Evolutionary conservation across 169 alveolate species (phyloP).

Genomic region (Sarcocystis neurona): DNA sequence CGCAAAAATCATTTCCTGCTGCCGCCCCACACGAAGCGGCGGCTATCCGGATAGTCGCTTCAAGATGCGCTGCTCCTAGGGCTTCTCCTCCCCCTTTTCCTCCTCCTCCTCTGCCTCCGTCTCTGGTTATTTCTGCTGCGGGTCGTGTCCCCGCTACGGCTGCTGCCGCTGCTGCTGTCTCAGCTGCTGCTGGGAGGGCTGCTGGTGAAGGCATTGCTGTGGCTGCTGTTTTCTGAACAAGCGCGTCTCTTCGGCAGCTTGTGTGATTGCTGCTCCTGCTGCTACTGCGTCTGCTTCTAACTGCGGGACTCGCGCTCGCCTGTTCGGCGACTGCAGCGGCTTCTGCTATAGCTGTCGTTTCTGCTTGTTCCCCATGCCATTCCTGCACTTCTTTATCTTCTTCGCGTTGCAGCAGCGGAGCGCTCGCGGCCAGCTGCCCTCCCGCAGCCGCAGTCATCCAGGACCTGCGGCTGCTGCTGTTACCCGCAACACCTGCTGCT

Average conservation of each 20-base stretch:
- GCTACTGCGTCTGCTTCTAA: constrained; percentile 43
- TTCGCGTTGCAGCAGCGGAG: too few relatives aligned
- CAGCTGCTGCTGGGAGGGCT: constrained; percentile 16
- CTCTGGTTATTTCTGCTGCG: not conserved
- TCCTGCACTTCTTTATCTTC: too few relatives aligned
- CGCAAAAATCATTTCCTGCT: too few relatives aligned
- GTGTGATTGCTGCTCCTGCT: constrained; percentile 31
- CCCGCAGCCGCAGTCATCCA: constrained; percentile 9
- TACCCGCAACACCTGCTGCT: not conserved
- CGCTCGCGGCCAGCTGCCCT: too few relatives aligned
- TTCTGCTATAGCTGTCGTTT: too few relatives aligned
- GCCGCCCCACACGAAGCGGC: too few relatives aligned
- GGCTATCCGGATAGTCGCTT: too few relatives aligned
- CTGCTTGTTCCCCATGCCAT: too few relatives aligned
- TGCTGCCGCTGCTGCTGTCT: constrained; percentile 40
- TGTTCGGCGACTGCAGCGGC: not conserved
- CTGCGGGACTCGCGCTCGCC: constrained; percentile 12
- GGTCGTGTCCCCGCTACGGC: constrained; percentile 13
- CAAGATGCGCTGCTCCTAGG: too few relatives aligned
- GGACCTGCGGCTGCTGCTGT: constrained; percentile 12
- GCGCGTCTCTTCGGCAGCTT: constrained; percentile 7
- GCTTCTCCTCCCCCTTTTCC: too few relatives aligned
- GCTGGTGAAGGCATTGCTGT: constrained; percentile 34
- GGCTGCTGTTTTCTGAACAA: constrained; percentile 46
- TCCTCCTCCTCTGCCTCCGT: constrained; percentile 2